These are phyloP conservation scores for Crucihimalaya himalaica DNA, from an alignment of 345 rosid genomes.

Conservation along the genomic window DNA sequence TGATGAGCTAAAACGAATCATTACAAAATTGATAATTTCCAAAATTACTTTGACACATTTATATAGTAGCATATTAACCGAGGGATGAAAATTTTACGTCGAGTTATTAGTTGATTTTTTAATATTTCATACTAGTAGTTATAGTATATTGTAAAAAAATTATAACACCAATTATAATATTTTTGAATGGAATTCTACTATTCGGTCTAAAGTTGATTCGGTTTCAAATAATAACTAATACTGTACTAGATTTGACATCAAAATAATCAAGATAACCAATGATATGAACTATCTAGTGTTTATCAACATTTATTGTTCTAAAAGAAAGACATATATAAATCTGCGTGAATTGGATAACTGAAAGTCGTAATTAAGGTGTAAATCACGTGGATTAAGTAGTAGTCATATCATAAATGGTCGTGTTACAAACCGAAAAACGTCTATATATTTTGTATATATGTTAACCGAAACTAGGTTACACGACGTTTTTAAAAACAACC, in stretches of 20 bases:
- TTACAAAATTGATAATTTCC: background rate
- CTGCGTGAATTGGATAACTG: slow-evolving; percentile 9
- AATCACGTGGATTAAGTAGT: slow-evolving; percentile 36
- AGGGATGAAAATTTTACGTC: background rate
- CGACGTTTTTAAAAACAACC: slow-evolving; percentile 15
- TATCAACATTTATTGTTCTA: background rate
- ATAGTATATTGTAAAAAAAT: background rate
- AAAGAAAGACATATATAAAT: background rate
- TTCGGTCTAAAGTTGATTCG: no score
- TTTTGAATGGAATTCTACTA: no score
- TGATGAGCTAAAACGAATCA: background rate
- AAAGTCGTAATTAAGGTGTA: slow-evolving; percentile 24
- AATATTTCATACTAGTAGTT: background rate
- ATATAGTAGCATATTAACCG: no score
- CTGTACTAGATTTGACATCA: no score
- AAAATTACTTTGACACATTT: background rate
- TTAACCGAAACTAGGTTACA: slow-evolving; percentile 4
- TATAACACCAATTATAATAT: background rate
- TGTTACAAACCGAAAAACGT: slow-evolving; percentile 11
- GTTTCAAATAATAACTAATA: no score
- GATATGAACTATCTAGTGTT: no score
- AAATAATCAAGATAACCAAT: background rate
- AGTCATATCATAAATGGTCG: slow-evolving; percentile 18
- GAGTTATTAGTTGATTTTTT: no score
- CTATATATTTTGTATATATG: background rate